Base-by-base conservation (phyloP, 176 grass and related monocot genomes). In the Zoysia japonica region DNA sequence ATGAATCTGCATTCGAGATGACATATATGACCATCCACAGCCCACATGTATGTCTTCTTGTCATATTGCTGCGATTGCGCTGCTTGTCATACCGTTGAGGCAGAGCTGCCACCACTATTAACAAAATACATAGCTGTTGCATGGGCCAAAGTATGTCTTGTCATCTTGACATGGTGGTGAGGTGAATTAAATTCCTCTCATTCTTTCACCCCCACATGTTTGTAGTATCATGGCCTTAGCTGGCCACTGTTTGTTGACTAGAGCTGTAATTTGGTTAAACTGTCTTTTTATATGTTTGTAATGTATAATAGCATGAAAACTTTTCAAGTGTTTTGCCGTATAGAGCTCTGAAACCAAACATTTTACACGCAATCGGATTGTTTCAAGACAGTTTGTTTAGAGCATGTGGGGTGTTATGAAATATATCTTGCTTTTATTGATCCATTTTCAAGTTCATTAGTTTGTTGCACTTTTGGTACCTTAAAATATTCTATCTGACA, bases 381-480 rank as follows among this genome's bases (percentile, higher is more conserved):
- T 60, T 62, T 48, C 36, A 12, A 48, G 12, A 64, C 15, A 63
- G 20, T 64, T 49, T 47, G 11, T 47, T 53, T 48, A 52, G 9
- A 15, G 12, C 11, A 53, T 63, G 13, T 65, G 11, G 10, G 36
- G 14, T 65, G 38, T n/a, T 47, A 77, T 77, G 45, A 77, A 76
- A 9, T 28, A 12, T 11, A 50, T 47, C 65, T 14, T 53, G 54
- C 51, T 75, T 78, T 70, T 79, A 61, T 82, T 60, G 37, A 75
- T 72, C 35, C 42, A 53, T 75, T 69, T 78, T 37, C 41, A 85
- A 68, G 59, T 72, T 15, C 71, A 52, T 36, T 36, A 36, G 46
- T 74, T 78, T 68, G 40, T 72, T 57, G 12, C 1, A 65, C 28
- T 70, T 62, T 75, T 52, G 65, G 60, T 50, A 20, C 16, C 13